Percentiles rank a stretch among this genome's conserved stretches.
Evolutionary conservation across 257 asterid genomes (phyloP).

Genomic region (Scutellaria baicalensis): DNA sequence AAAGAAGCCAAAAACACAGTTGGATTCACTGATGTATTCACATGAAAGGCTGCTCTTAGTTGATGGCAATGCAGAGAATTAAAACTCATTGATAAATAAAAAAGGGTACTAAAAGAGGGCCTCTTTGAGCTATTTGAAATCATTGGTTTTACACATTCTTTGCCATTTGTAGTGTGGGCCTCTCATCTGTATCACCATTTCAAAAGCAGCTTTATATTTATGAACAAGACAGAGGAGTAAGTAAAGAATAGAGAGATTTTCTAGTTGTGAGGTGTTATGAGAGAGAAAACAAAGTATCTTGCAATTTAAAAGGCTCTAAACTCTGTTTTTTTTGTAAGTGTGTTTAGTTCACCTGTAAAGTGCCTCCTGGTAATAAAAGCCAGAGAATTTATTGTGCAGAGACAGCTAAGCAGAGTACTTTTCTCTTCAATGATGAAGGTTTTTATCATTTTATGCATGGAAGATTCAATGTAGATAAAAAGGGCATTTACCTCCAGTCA

Average conservation of each 20-base stretch:
- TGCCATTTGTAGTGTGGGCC: conserved; percentile 66
- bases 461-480: conserved; percentile 27
- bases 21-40: conserved; percentile 79
- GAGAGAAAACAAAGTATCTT: conserved; percentile 26
- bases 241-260: conserved; percentile 24
- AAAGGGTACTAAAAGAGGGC: conserved; percentile 29
- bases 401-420: conserved; percentile 44
- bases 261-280: conserved; percentile 27
- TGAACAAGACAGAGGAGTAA: conserved; percentile 49
- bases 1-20: conserved; percentile 76
- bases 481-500: conserved; percentile 27
- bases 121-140: conserved; percentile 43
- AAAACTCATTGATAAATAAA: conserved; percentile 39
- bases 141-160: conserved; percentile 54
- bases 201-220: conserved; percentile 63
- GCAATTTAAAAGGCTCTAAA: conserved; percentile 25
- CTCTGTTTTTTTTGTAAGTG: conserved; percentile 22
- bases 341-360: conserved; percentile 45
- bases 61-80: conserved; percentile 61
- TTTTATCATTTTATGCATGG: conserved; percentile 26
- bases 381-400: conserved; percentile 53
- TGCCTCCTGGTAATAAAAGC: conserved; percentile 43
- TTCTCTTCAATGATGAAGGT: conserved; percentile 30
- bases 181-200: conserved; percentile 40
- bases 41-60: conserved; percentile 81